Percentiles rank a stretch among this genome's conserved stretches.
Evolutionary conservation across 352 stramenopile genomes (phyloP).

Genomic region (Blastocystis sp.): DNA sequence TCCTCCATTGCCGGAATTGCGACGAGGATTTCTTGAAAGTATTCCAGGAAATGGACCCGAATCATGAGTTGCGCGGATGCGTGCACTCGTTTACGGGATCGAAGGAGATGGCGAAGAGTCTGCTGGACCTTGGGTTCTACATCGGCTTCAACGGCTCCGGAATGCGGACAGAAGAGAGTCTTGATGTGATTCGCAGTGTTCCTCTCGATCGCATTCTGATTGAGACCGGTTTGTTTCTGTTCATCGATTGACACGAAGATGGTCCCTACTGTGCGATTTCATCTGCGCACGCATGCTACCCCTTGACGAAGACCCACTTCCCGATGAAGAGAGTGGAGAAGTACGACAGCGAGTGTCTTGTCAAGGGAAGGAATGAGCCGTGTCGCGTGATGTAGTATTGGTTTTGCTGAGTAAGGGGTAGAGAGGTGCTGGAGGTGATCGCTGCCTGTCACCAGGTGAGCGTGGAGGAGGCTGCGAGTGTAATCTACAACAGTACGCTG

Average conservation of each 20-base stretch:
- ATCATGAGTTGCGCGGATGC: conserved; percentile 77
- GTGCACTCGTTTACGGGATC: conserved; percentile 83
- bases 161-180: conserved; percentile 80
- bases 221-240: conserved; percentile 74
- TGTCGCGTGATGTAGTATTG: conserved; percentile 71
- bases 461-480: conserved; percentile 21
- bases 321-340: conserved; percentile 81
- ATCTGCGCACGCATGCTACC: conserved; percentile 78
- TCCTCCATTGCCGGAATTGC: conserved; percentile 83
- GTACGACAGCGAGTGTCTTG: conserved; percentile 75
- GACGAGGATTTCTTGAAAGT: conserved; percentile 76
- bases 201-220: conserved; percentile 79
- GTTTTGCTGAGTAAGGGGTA: neutral
- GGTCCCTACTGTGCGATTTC: conserved; percentile 84
- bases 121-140: conserved; percentile 80
- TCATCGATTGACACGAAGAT: conserved; percentile 72
- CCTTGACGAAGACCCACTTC: conserved; percentile 79
- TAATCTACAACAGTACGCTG: conserved; percentile 51
- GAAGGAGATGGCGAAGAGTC: conserved; percentile 78
- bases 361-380: conserved; percentile 82
- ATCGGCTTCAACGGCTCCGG: conserved; percentile 84
- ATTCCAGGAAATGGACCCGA: conserved; percentile 72
- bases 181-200: conserved; percentile 79
- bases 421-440: conserved; percentile 46
- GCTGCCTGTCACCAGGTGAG: conserved; percentile 23